A percentile compares a stretch with the other conserved stretches of the same genome.
Conservation (phyloP, 768 basidiomycete species). For the Gloeostereum incarnatum region DNA sequence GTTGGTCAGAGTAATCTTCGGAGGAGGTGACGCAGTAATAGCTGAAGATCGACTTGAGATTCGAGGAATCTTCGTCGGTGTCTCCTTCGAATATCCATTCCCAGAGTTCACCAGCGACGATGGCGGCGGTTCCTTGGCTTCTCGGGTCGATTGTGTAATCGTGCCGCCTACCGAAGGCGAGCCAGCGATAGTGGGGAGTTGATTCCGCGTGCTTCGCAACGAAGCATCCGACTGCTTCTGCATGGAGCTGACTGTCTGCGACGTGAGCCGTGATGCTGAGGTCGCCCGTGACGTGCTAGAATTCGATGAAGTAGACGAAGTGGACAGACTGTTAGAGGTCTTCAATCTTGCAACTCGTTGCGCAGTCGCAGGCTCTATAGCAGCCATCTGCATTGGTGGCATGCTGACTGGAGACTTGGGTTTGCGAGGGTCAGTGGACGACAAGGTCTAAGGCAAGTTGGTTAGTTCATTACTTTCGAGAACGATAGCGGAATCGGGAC, state of each 20-base stretch:
- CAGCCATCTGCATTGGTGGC: conserved; percentile 88
- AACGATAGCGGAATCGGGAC: conserved; percentile 12
- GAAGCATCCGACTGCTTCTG: conserved; percentile 83
- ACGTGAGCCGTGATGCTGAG: conserved; percentile 57
- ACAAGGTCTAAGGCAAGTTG: conserved; percentile 52
- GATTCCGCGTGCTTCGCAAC: conserved; percentile 56
- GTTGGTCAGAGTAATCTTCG: conserved; percentile 43
- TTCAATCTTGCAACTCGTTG: conserved; percentile 82
- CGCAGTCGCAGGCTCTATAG: conserved; percentile 71
- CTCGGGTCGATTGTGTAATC: conserved; percentile 42
- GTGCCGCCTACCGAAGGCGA: conserved; percentile 80
- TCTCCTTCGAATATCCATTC: conserved; percentile 59
- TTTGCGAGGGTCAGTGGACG: conserved; percentile 75
- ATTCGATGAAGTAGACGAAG: conserved; percentile 19
- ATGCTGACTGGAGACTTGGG: conserved; percentile 57
- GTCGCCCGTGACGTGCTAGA: conserved; percentile 10
- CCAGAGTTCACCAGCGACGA: conserved; percentile 43
- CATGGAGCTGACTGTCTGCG: conserved; percentile 80
- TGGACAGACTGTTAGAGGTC: conserved; percentile 36
- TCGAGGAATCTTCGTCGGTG: conserved; percentile 88
- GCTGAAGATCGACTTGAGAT: conserved; percentile 82
- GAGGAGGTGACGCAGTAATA: conserved; percentile 61
- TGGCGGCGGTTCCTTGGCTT: conserved; percentile 46
- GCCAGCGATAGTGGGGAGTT: conserved; percentile 87
- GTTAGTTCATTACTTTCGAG: conserved; percentile 7